These are phyloP conservation scores for Eimeria acervulina DNA, from an alignment of 169 alveolate genomes.

Conservation along the genomic window DNA sequence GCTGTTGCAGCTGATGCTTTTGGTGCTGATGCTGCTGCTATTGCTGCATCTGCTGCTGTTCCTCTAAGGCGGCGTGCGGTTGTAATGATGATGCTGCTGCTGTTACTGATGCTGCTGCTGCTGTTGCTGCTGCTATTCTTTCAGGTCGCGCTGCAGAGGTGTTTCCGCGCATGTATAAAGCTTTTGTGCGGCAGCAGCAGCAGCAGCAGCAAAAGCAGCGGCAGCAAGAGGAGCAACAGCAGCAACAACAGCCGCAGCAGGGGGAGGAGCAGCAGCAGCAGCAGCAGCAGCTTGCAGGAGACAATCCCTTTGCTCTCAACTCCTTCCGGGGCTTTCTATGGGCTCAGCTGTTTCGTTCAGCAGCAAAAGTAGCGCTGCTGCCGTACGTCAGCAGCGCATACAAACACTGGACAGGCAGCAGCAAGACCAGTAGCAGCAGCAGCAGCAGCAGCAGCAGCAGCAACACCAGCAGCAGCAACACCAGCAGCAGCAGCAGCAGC, in stretches of 20 bases:
- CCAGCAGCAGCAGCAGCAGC: conserved; percentile 58
- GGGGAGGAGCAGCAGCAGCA: conserved; percentile 50
- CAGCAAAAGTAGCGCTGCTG: conserved; percentile 57
- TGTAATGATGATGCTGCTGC: too few species aligned
- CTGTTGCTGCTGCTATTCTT: not conserved
- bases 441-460: conserved; percentile 61
- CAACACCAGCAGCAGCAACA: conserved; percentile 45
- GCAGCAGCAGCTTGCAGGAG: not conserved
- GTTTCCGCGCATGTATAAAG: not conserved
- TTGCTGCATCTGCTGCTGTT: too few species aligned
- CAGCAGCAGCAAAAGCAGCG: conserved; percentile 30
- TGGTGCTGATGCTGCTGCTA: not conserved
- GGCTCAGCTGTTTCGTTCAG: conserved; percentile 31
- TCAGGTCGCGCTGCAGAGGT: conserved; percentile 59
- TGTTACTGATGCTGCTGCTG: not conserved
- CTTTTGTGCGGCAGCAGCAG: too few species aligned
- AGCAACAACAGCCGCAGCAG: conserved; percentile 34
- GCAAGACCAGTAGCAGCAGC: conserved; percentile 24
- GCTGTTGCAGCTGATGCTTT: not conserved
- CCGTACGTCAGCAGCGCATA: conserved; percentile 60
- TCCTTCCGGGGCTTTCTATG: conserved; percentile 26
- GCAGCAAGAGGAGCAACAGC: conserved; percentile 33
- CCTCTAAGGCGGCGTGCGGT: too few species aligned
- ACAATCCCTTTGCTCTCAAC: conserved; percentile 8
- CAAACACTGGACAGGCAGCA: conserved; percentile 42